Conservation (phyloP, 164 flowering plant species). For the Amborella trichopoda region DNA sequence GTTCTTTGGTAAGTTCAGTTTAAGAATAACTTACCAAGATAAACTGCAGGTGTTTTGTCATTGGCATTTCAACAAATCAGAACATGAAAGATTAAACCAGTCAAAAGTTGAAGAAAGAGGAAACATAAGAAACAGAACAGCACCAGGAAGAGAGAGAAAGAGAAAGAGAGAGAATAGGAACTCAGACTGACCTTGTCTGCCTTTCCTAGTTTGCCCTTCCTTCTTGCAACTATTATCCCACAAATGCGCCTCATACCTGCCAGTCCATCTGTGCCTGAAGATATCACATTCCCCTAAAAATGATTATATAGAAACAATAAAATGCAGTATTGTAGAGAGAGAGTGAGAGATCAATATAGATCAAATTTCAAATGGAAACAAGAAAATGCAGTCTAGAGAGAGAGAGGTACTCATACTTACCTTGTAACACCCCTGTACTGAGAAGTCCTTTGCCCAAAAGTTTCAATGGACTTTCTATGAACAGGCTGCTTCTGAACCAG, state of each 20-base stretch:
- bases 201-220: conserved; percentile 90
- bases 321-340: neutral
- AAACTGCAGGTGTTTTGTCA: conserved; percentile 35
- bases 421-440: conserved; percentile 84
- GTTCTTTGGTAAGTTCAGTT: neutral
- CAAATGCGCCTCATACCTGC: conserved; percentile 87
- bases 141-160: conserved; percentile 9
- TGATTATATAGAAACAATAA: neutral
- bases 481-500: conserved; percentile 47
- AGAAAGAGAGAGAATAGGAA: neutral
- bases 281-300: neutral
- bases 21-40: conserved; percentile 56
- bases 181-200: conserved; percentile 71
- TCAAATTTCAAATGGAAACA: neutral
- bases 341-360: neutral
- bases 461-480: conserved; percentile 73
- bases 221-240: conserved; percentile 96
- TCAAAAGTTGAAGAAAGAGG: conserved; percentile 9
- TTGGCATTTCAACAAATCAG: conserved; percentile 17
- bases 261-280: conserved; percentile 88
- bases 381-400: neutral
- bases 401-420: conserved; percentile 13
- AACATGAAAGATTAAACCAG: conserved; percentile 22
- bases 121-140: conserved; percentile 4
- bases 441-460: conserved; percentile 84